Evolutionary conservation across 2,329 filamentous ascomycete genomes (phyloP), one percentile per base, ranked within the genome.

Genomic region (Parasarocladium wereldwijsianum): DNA sequence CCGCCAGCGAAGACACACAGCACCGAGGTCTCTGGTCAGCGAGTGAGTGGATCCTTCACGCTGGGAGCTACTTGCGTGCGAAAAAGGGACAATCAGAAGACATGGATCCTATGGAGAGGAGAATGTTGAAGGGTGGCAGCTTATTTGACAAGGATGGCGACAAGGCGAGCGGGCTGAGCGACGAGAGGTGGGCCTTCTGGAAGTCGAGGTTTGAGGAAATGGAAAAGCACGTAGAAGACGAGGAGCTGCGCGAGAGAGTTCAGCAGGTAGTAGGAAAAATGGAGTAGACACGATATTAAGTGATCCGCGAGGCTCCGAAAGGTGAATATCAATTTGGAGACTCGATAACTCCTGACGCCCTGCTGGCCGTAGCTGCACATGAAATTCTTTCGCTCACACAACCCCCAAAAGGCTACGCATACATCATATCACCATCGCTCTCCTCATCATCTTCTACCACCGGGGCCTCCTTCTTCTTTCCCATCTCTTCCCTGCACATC

Each of bases 401-500:
- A 17, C 20, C 10, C 24, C 11, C 10, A n/a, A 18, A 31, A 8
- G 7, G 18, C 43, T 34, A 56, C 18, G 51, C 52, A 33, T 56
- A 56, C 46, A 56, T 54, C 52, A 55, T 55, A 22, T 72, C 67
- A 18, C 66, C 62, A 24, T 60, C 52, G 23, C 68, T 62, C 14
- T 70, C 64, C 12, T 68, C 64, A 3, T 64, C 61, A 2, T 65
- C 61, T 17, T 59, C 54, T 11, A 54, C 51, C 9, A 55, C 47
- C 12, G 55, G 53, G n/a, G 50, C 45, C 34, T 58, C 54, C 44
- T 58, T 56, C 57, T 68, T 70, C 57, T 65, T 62, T 18, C 57
- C 61, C 51, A 77, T 50, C 42, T 73, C 68, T 45, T 66, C 61
- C 35, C 73, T 54, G 47, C 72, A 76, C 54, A 76, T 57, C 22